A percentile compares a stretch with the other conserved stretches of the same genome.
Evolutionary conservation across 1,284 basidiomycete genomes (phyloP).

Genomic region (Pseudomicrostroma phylloplanum): DNA sequence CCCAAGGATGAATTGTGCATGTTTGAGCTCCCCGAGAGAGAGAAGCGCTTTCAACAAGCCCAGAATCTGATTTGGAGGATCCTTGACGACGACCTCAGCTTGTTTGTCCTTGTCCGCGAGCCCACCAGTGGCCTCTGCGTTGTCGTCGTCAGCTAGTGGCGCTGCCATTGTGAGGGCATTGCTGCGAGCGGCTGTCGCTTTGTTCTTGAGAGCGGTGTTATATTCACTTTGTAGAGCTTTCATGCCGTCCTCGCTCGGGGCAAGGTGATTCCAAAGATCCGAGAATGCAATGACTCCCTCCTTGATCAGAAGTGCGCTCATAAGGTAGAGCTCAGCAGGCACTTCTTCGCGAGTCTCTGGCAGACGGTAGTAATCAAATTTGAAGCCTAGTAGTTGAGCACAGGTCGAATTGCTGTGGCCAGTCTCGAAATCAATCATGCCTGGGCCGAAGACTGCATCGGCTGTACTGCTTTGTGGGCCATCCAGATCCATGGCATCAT

Average conservation of each 20-base stretch:
- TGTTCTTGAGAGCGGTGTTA: slow-evolving; percentile 60
- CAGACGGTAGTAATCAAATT: slow-evolving; percentile 77
- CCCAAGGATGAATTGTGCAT: slow-evolving; percentile 70
- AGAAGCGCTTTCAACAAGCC: slow-evolving; percentile 75
- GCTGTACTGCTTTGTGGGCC: slow-evolving; percentile 9
- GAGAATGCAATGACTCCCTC: slow-evolving; percentile 77
- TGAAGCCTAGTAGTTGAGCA: slow-evolving; percentile 90
- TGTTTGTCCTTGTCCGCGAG: slow-evolving; percentile 18
- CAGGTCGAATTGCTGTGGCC: slow-evolving; percentile 58
- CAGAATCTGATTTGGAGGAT: slow-evolving; percentile 70
- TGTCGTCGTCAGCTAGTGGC: slow-evolving; percentile 63
- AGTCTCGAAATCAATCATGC: slow-evolving; percentile 9
- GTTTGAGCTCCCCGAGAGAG: slow-evolving; percentile 72
- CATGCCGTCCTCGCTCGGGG: slow-evolving; percentile 42
- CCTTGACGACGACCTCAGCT: slow-evolving; percentile 56
- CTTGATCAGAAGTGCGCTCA: slow-evolving; percentile 79
- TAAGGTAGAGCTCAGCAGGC: slow-evolving; percentile 70
- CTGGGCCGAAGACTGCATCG: not conserved
- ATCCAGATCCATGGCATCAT: slow-evolving; percentile 14
- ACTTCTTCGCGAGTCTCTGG: slow-evolving; percentile 55
- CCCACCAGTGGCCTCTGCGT: not conserved
- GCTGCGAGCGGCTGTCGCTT: slow-evolving; percentile 59
- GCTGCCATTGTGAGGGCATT: slow-evolving; percentile 80
- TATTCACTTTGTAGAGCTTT: slow-evolving; percentile 62
- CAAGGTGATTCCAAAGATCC: slow-evolving; percentile 78